Evolutionary conservation across 2,329 filamentous ascomycete species (phyloP).

Genomic region (Exophiala lecanii-corni): DNA sequence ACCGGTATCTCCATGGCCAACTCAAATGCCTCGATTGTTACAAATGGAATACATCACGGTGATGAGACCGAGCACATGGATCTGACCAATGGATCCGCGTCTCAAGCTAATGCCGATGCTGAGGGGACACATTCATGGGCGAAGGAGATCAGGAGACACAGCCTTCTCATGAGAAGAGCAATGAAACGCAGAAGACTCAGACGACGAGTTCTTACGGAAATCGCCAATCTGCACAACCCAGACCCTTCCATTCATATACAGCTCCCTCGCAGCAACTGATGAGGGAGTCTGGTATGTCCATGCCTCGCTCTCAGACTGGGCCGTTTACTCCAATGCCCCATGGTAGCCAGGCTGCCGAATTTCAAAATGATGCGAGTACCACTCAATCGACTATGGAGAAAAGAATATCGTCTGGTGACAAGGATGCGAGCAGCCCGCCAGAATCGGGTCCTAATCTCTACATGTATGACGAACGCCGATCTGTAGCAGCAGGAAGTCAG

Average conservation of each 20-base stretch:
- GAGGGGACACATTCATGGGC: slow-evolving; percentile 60
- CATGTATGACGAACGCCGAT: slow-evolving; percentile 45
- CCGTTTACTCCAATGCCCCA: slow-evolving; percentile 56
- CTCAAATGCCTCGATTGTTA: slow-evolving; percentile 30
- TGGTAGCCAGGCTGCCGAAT: slow-evolving; percentile 57
- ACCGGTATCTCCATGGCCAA: slow-evolving; percentile 55
- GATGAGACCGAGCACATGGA: slow-evolving; percentile 29
- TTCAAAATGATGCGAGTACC: slow-evolving; percentile 82
- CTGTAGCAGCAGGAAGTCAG: slow-evolving; percentile 50
- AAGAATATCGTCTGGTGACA: slow-evolving; percentile 62
- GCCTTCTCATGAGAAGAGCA: slow-evolving; percentile 42
- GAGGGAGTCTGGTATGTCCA: slow-evolving; percentile 43
- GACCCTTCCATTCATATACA: slow-evolving; percentile 42
- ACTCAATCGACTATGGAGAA: slow-evolving; percentile 80
- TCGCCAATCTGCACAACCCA: slow-evolving; percentile 42
- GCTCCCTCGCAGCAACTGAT: slow-evolving; percentile 44
- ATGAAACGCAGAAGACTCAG: slow-evolving; percentile 42
- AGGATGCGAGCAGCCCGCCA: slow-evolving; percentile 61
- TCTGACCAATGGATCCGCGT: slow-evolving; percentile 39
- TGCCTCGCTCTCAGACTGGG: slow-evolving; percentile 43
- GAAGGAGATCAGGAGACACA: slow-evolving; percentile 46
- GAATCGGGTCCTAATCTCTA: slow-evolving; percentile 55
- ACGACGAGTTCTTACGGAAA: slow-evolving; percentile 47
- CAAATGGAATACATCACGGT: slow-evolving; percentile 40
- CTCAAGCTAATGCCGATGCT: slow-evolving; percentile 34